A percentile compares a stretch with the other conserved stretches of the same genome.
phyloP scores from a whole-genome alignment of 441 rosid genomes.

The Populus hybrid region DNA sequence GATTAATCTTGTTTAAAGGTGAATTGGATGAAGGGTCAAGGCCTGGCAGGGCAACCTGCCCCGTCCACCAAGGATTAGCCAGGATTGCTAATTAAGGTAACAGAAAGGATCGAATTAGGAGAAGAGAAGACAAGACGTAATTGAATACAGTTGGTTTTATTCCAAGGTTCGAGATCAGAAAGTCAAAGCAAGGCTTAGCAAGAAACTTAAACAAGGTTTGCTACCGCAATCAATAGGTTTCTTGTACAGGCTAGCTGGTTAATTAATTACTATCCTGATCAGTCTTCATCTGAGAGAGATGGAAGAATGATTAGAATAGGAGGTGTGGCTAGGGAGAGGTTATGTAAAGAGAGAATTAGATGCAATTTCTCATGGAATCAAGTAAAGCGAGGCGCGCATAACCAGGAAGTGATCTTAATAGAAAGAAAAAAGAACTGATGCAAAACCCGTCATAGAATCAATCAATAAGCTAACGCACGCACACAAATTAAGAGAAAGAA shows the following conservation, averaged over 20 bases:
- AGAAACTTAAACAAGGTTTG: background rate
- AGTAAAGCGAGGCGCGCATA: constrained; percentile 26
- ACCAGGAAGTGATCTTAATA: constrained; percentile 19
- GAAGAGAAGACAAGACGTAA: background rate
- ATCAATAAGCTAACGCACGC: background rate
- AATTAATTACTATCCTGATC: background rate
- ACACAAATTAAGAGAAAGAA: background rate
- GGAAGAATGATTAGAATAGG: background rate
- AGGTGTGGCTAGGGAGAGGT: background rate
- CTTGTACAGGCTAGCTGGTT: background rate
- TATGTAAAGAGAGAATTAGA: constrained; percentile 38
- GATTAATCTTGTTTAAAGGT: constrained; percentile 36
- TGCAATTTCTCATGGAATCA: constrained; percentile 40
- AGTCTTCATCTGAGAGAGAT: background rate
- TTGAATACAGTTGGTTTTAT: background rate
- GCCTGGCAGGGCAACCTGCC: constrained; percentile 58
- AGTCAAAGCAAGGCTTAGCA: constrained; percentile 25
- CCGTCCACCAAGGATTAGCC: constrained; percentile 95
- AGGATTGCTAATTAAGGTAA: constrained; percentile 29
- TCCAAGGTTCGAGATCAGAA: constrained; percentile 24
- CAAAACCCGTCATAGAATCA: constrained; percentile 24
- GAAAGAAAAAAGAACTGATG: constrained; percentile 26
- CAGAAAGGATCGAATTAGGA: background rate
- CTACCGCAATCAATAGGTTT: constrained; percentile 12
- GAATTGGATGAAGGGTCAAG: constrained; percentile 51